Evolutionary conservation across 345 rosid genomes (phyloP).

Genomic region (Euphorbia pulcherrima): DNA sequence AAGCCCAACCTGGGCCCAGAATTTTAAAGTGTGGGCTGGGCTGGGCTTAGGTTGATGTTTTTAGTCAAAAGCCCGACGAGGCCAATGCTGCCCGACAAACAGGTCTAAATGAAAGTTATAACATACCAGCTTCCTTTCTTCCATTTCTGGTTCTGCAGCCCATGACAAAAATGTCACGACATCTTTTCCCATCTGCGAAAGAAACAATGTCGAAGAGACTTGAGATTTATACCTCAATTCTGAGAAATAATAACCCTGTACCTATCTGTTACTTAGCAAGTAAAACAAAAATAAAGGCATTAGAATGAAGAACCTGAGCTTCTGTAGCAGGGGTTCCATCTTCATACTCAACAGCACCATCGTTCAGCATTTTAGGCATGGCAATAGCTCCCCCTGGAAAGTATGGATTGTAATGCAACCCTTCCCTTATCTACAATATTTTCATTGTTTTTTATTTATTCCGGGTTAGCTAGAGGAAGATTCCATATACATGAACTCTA

Average conservation of each 20-base stretch:
- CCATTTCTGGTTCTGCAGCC: constrained; percentile 99
- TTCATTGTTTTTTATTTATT: neutral
- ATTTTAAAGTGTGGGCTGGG: no score
- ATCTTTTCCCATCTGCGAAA: constrained; percentile 96
- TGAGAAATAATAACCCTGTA: neutral
- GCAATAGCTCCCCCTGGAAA: constrained; percentile 99
- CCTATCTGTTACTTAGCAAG: neutral
- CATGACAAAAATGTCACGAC: constrained; percentile 82
- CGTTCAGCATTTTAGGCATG: constrained; percentile 96
- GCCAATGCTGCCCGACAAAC: no score
- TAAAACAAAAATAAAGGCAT: neutral
- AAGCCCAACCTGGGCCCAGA: no score
- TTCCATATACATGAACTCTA: no score
- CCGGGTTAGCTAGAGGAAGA: neutral
- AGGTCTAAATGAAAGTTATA: neutral
- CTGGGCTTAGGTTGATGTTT: no score
- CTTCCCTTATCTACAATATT: constrained; percentile 73
- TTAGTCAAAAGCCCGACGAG: no score
- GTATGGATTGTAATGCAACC: constrained; percentile 93
- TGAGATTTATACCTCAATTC: constrained; percentile 12
- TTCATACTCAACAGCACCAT: constrained; percentile 97
- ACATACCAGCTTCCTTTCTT: constrained; percentile 89
- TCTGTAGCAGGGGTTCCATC: constrained; percentile 97
- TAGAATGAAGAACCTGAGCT: constrained; percentile 62
- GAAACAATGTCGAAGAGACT: neutral